phyloP scores from a whole-genome alignment of 805 yeast species.

The Scheffersomyces coipomensis region DNA sequence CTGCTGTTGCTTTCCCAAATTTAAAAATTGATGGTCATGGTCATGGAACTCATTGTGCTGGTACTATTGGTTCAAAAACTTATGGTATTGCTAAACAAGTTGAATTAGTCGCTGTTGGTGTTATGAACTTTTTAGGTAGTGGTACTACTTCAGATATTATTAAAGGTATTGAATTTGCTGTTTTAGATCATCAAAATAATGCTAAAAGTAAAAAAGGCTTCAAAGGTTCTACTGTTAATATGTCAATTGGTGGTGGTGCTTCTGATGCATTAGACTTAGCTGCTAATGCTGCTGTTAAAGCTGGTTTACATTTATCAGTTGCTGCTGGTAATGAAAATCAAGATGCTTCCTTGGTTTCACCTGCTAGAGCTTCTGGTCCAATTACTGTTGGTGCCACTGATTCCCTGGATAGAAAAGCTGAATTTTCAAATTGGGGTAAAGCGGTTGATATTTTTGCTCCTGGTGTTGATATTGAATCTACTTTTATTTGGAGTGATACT shows the following conservation, averaged over 20 bases:
- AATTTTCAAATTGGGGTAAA: constrained; percentile 53
- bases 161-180: constrained; percentile 41
- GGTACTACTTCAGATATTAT: constrained; percentile 42
- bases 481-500: constrained; percentile 56
- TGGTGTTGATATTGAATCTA: constrained; percentile 54
- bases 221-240: constrained; percentile 61
- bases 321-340: constrained; percentile 65
- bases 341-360: constrained; percentile 60
- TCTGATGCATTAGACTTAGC: constrained; percentile 57
- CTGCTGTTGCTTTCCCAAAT: constrained; percentile 34
- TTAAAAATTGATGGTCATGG: constrained; percentile 64
- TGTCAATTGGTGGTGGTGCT: constrained; percentile 62
- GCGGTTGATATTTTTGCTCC: constrained; percentile 57
- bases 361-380: constrained; percentile 57
- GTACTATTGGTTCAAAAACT: constrained; percentile 72
- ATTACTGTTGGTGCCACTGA: constrained; percentile 54
- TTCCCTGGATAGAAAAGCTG: constrained; percentile 44
- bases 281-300: constrained; percentile 55
- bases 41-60: constrained; percentile 95
- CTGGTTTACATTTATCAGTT: constrained; percentile 59
- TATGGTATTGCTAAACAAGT: constrained; percentile 79
- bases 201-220: constrained; percentile 36
- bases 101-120: constrained; percentile 39
- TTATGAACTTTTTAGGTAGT: constrained; percentile 37
- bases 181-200: constrained; percentile 31